Base-by-base conservation (phyloP, 2,329 filamentous ascomycete species). In the Gliomastix tumulicola region DNA sequence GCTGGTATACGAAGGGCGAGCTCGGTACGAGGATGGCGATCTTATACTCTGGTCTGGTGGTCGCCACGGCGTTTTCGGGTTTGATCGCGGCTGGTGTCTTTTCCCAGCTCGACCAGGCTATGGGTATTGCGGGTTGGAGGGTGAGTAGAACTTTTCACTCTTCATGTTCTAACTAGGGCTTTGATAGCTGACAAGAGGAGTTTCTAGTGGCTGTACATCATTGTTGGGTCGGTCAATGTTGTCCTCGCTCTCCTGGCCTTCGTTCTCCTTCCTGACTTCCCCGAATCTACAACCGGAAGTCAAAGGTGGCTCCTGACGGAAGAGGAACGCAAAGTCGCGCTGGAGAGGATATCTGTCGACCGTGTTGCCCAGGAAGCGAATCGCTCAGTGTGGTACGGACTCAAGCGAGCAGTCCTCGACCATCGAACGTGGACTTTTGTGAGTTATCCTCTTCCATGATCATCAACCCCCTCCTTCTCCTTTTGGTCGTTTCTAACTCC, bases 131-230 rank as follows among this genome's bases (percentile, higher is more conserved):
- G 2, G 77, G 76, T 3, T 84, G 78, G 78, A 59, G 71, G n/a
- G n/a, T n/a, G n/a, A n/a, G n/a, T n/a, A n/a, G n/a, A n/a, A n/a
- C 64, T 68, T 6, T 35, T 41, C 6, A 36, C 48, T 35, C 35
- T 45, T 82, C 7, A 61, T 56, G 6, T 62, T 59, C 35, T 82
- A 82, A 47, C 59, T 82, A 2, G 75, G 70, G 3, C 62, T 79
- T 17, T 64, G 77, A 10, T 8, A 23, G 33, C 3, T 40, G 41
- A 30, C 38, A 38, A 13, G 21, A 33, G 13, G 27, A n/a, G n/a
- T n/a, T n/a, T n/a, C n/a, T n/a, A n/a, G 8, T 79, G 74, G 77
- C 61, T 82, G 0, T 82, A 82, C 55, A 79, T 83, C 31, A 72
- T 83, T 16, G 77, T 82, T 49, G 79, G 79, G 7, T 59, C 65